Percentiles rank a stretch among this genome's conserved stretches.
Conservation (phyloP, 1,284 basidiomycete species). For the Flammula alnicola region DNA sequence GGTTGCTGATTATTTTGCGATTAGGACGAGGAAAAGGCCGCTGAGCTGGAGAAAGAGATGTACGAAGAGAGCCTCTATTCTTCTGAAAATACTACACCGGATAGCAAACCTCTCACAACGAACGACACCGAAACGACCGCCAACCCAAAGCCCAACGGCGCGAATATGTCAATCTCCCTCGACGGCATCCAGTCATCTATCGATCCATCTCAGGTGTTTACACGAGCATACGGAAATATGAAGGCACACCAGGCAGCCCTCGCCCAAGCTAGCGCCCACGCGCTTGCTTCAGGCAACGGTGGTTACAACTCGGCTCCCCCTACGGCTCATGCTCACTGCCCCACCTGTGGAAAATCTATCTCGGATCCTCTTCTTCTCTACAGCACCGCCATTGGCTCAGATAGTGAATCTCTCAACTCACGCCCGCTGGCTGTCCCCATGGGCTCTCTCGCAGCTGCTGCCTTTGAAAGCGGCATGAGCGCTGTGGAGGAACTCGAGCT, state of each 20-base stretch:
- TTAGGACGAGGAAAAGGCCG: constrained; percentile 54
- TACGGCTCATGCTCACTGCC: constrained; percentile 33
- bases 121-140: not conserved
- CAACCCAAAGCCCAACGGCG: constrained; percentile 16
- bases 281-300: constrained; percentile 16
- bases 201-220: constrained; percentile 28
- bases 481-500: constrained; percentile 82
- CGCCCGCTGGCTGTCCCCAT: constrained; percentile 56
- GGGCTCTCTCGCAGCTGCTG: constrained; percentile 61
- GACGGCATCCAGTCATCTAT: constrained; percentile 30
- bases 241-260: constrained; percentile 10
- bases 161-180: constrained; percentile 36
- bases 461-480: constrained; percentile 65
- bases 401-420: constrained; percentile 24
- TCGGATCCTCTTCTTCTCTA: constrained; percentile 30
- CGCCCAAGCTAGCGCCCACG: constrained; percentile 2
- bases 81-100: constrained; percentile 8
- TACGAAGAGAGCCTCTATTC: constrained; percentile 15
- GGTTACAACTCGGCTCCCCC: constrained; percentile 32
- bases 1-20: constrained; percentile 27
- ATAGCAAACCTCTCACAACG: constrained; percentile 2
- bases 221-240: constrained; percentile 25
- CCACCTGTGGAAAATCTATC: constrained; percentile 36
- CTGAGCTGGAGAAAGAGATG: constrained; percentile 46
- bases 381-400: constrained; percentile 10